Evolutionary conservation across 2,329 filamentous ascomycete genomes (phyloP), one percentile per base, ranked within the genome.

Genomic region (Aspergillus fischeri): DNA sequence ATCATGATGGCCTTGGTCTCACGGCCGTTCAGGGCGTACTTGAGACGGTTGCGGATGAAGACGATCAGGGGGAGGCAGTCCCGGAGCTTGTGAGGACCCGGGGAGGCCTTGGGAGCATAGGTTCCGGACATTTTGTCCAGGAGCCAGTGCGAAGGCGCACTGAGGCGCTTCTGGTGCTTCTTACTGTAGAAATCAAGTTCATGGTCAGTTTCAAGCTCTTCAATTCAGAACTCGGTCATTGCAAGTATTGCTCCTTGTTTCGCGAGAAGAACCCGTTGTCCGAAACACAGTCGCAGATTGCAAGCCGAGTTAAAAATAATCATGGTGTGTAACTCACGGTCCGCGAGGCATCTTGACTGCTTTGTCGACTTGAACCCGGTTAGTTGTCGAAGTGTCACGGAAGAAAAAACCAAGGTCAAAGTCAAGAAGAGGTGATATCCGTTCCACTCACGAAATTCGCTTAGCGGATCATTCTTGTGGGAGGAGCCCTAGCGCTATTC

Each of bases 101-200:
- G 81, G 61, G 85, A 87, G 67, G 85, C 82, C 78, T 85, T 84
- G 72, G 84, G 84, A 65, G 85, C 85, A 77, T 87, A 93, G 81
- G 86, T 84, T 78, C 94, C 94, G 81, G 92, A 96, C 78, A 99
- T 87, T 83, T 99, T 99, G 91, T 99, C 94, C 80, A 99, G 86
- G 79, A 99, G 91, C 94, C 94, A 99, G 89, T 97, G 94, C 80
- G 90, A 95, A 78, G 94, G 94, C 79, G 94, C 94, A 83, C 90
- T 94, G 79, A 97, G 87, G 86, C 94, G 92, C 92, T 99, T 97
- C 83, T 97, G 93, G 84, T 99, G 94, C 90, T 97, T 97, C 87
- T 94, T 95, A 82, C 89, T 92, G 76, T 75, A 67, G 17, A 64
- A 64, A 63, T 28, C 69, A 47, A 27, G 24, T 69, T 69, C 55